Evolutionary conservation across 352 stramenopile species (phyloP).

Genomic region (Phytopythium vexans): DNA sequence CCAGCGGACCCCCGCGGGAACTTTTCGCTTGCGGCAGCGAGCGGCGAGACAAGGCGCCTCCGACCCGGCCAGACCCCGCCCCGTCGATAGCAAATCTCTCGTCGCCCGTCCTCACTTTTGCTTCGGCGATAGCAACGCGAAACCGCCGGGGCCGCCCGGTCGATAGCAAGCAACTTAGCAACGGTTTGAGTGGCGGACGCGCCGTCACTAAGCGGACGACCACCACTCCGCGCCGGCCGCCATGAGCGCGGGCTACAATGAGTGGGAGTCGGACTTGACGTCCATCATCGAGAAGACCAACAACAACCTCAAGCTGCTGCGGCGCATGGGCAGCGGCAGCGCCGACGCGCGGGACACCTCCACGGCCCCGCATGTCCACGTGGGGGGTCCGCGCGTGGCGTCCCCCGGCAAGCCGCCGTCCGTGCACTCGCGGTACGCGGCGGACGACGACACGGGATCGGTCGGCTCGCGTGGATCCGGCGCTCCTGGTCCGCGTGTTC

Average conservation of each 20-base stretch:
- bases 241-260: conserved; percentile 64
- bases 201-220: background rate
- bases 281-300: conserved; percentile 89
- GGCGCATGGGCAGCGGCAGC: conserved; percentile 75
- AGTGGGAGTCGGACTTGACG: conserved; percentile 81
- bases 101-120: too few species aligned
- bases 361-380: conserved; percentile 14
- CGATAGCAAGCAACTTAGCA: too few species aligned
- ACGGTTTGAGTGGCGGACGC: too few species aligned
- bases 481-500: too few species aligned
- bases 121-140: background rate
- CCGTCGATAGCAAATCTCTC: too few species aligned
- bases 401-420: conserved; percentile 16
- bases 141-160: background rate
- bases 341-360: conserved; percentile 20
- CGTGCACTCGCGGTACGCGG: conserved; percentile 8
- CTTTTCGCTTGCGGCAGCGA: too few species aligned
- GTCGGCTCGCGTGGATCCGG: conserved; percentile 18
- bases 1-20: too few species aligned
- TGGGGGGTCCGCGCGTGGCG: conserved; percentile 6
- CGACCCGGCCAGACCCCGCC: too few species aligned
- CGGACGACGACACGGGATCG: conserved; percentile 26
- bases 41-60: too few species aligned
- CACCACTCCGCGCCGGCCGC: background rate
- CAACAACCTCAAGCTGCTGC: conserved; percentile 82